Evolutionary conservation across 2,329 filamentous ascomycete species (phyloP), one percentile per base, ranked within the genome.

Genomic region (Chrysosporium queenslandicum): DNA sequence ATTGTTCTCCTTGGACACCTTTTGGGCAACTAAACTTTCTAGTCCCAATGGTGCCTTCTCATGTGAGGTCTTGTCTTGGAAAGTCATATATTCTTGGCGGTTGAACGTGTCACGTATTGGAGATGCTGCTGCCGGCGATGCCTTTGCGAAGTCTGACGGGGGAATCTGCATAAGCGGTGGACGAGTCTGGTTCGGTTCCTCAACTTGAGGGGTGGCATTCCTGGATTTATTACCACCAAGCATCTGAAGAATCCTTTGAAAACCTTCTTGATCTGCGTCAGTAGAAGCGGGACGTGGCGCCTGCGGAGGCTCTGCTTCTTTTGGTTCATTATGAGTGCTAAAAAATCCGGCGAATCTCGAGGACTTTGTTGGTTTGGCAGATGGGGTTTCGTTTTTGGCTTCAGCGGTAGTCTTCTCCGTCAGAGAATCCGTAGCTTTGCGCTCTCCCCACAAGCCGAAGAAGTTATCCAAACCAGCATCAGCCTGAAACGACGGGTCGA

Each of bases 301-400:
- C 46, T 50, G 60, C 60, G 41, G 54, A 63, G 50, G 66, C 58
- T 46, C 58, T 29, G 53, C 53, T 27, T 57, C 58, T 32, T 61
- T 69, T 14, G 81, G 79, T 57, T 84, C 76, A n/a, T 72, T 62
- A 7, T 72, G 76, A 43, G 79, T 71, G 36, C 75, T 76, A 64
- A 90, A 87, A 60, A 96, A 86, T 2, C 85, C 87, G 47, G 88
- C 89, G 64, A 96, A 96, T 51, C 88, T 79, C 11, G 90, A 96
- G 4, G 86, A 80, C 63, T 91, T 90, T 1, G 66, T 63, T 42
- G 77, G 66, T 64, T 86, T 86, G 11, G 75, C 68, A 11, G 75
- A 68, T 1, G 64, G 56, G 1, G 69, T 56, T 12, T 73, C 70
- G 45, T 72, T 72, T 53, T 74, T 74, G 20, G 55, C 6, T 18